Conservation (phyloP, 495 filamentous ascomycete genomes). For the Pyrenula massariospora region DNA sequence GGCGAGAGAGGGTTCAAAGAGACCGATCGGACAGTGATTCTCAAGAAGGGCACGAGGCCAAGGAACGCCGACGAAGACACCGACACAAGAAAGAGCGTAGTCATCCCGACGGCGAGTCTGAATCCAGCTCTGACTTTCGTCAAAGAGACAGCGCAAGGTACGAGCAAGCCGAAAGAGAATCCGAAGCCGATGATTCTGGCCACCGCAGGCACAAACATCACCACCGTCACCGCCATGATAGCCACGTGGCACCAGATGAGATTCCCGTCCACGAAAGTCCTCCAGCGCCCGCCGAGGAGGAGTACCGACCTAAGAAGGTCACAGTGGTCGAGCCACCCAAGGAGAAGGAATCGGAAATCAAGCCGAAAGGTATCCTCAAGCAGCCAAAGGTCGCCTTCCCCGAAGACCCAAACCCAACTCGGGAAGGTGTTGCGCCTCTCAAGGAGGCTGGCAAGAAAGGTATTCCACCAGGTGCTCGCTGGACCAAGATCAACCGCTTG, state of each 20-base stretch:
- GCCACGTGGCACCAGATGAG: slow-evolving; percentile 5
- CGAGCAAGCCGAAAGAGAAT: slow-evolving; percentile 18
- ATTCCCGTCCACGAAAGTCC: slow-evolving; percentile 7
- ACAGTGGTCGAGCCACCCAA: slow-evolving; percentile 16
- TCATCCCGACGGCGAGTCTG: background rate
- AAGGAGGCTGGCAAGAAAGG: slow-evolving; percentile 66
- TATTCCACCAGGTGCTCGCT: slow-evolving; percentile 66
- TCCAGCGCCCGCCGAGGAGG: slow-evolving; percentile 4
- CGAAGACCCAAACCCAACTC: slow-evolving; percentile 62
- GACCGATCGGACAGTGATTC: slow-evolving; percentile 1
- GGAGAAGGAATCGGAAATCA: slow-evolving; percentile 22
- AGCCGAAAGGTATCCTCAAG: slow-evolving; percentile 63
- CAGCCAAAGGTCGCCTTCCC: slow-evolving; percentile 61
- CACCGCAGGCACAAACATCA: background rate
- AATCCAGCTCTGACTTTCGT: background rate
- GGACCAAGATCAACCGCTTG: slow-evolving; percentile 79
- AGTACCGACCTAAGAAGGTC: slow-evolving; percentile 14
- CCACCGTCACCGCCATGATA: background rate
- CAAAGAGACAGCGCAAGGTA: background rate
- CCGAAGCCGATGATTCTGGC: slow-evolving; percentile 12
- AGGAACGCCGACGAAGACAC: background rate
- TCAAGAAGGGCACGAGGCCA: background rate
- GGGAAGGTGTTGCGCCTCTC: slow-evolving; percentile 79
- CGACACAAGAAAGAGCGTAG: background rate
- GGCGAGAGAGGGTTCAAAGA: slow-evolving; percentile 19